Conservation (phyloP, 208 protist species). For the Wallacemonas sp. region DNA sequence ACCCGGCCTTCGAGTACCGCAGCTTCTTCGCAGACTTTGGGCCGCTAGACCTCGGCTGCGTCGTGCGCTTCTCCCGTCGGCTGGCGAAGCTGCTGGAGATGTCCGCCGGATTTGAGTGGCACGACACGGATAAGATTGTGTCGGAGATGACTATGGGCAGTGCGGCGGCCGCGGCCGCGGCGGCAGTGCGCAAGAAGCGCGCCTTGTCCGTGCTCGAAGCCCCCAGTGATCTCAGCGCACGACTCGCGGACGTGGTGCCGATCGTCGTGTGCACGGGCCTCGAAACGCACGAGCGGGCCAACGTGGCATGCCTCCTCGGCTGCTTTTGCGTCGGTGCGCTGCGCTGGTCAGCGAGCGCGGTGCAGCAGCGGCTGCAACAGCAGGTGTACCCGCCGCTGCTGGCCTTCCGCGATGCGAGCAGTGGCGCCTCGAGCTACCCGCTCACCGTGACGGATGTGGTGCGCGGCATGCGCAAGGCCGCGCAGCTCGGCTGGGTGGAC, state of each 20-base stretch:
- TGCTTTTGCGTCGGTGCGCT: conserved; percentile 76
- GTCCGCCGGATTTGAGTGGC: conserved; percentile 29
- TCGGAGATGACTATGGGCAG: conserved; percentile 18
- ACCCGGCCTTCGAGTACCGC: conserved; percentile 74
- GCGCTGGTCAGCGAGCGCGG: conserved; percentile 58
- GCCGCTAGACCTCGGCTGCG: conserved; percentile 82
- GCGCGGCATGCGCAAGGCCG: conserved; percentile 68
- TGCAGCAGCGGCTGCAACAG: conserved; percentile 51
- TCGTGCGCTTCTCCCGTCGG: conserved; percentile 69
- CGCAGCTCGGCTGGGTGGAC: conserved; percentile 75
- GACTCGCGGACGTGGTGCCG: conserved; percentile 23
- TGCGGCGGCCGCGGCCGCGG: conserved; percentile 1
- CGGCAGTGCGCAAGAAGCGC: background rate
- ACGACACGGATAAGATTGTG: conserved; percentile 21
- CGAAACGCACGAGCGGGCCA: conserved; percentile 81
- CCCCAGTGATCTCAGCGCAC: conserved; percentile 1
- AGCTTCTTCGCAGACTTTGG: conserved; percentile 95
- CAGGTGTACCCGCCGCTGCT: conserved; percentile 79
- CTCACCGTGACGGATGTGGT: conserved; percentile 85
- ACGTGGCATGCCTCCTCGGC: conserved; percentile 81
- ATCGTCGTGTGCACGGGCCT: conserved; percentile 61
- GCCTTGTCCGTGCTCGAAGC: background rate
- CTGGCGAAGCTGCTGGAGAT: conserved; percentile 40
- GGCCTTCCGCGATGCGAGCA: conserved; percentile 94
- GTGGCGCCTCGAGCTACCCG: conserved; percentile 77